These are phyloP conservation scores for Colletotrichum sidae DNA, from an alignment of 2,329 filamentous ascomycete species.

Conservation along the genomic window DNA sequence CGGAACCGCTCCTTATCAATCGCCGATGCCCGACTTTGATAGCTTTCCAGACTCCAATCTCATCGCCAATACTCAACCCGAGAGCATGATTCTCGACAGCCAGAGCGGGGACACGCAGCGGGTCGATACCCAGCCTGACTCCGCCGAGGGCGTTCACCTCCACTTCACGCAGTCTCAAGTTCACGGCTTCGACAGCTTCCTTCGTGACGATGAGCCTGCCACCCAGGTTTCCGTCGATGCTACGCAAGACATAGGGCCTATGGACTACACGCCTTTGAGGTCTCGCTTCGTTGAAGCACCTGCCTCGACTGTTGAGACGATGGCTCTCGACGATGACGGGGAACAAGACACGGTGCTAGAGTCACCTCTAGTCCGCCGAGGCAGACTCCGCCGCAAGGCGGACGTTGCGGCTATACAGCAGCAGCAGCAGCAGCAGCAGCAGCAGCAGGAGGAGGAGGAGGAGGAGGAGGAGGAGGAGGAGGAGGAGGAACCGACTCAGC, in stretches of 20 bases:
- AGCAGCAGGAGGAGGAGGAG: slow-evolving; percentile 49
- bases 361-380: slow-evolving; percentile 74
- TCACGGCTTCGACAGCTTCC: slow-evolving; percentile 68
- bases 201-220: slow-evolving; percentile 52
- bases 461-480: slow-evolving; percentile 61
- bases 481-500: slow-evolving; percentile 50
- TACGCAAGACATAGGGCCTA: slow-evolving; percentile 85
- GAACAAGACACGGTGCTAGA: slow-evolving; percentile 60
- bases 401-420: slow-evolving; percentile 52
- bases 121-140: slow-evolving; percentile 50
- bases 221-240: slow-evolving; percentile 79
- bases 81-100: slow-evolving; percentile 63
- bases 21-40: slow-evolving; percentile 67
- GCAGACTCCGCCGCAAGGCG: slow-evolving; percentile 61
- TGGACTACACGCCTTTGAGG: slow-evolving; percentile 77
- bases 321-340: slow-evolving; percentile 60
- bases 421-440: slow-evolving; percentile 48
- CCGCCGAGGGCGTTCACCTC: slow-evolving; percentile 56
- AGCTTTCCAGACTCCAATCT: slow-evolving; percentile 70
- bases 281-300: slow-evolving; percentile 74
- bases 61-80: slow-evolving; percentile 69
- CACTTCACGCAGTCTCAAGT: slow-evolving; percentile 71
- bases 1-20: slow-evolving; percentile 51
- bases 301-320: slow-evolving; percentile 77
- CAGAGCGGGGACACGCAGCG: slow-evolving; percentile 53